Evolutionary conservation across 768 basidiomycete species (phyloP).

Genomic region (Leucogyrophana mollusca): DNA sequence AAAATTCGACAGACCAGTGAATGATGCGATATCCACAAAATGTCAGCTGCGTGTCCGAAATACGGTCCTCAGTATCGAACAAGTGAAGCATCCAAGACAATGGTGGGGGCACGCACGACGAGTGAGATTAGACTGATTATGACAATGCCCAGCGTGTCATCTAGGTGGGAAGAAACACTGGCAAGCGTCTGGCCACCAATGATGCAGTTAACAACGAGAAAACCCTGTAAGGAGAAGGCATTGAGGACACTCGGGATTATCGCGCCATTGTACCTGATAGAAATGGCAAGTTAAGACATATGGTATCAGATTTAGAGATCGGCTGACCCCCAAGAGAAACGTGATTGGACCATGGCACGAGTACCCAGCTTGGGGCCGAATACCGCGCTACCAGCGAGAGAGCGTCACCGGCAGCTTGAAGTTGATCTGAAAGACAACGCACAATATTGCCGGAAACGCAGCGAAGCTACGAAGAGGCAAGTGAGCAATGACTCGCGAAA

Average conservation of each 20-base stretch:
- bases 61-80: not conserved
- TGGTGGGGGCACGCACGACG: constrained; percentile 22
- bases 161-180: constrained; percentile 37
- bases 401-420: too few species aligned
- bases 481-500: constrained; percentile 4
- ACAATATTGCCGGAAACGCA: constrained; percentile 38
- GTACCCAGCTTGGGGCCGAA: constrained; percentile 56
- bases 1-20: constrained; percentile 40
- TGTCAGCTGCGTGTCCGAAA: constrained; percentile 39
- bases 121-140: constrained; percentile 31
- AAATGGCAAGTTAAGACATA: constrained; percentile 1
- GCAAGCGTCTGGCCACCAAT: constrained; percentile 63
- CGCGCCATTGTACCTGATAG: constrained; percentile 36
- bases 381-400: constrained; percentile 38
- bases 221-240: constrained; percentile 52
- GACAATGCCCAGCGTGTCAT: constrained; percentile 31
- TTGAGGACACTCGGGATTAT: constrained; percentile 45
- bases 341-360: constrained; percentile 55
- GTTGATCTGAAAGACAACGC: constrained; percentile 11
- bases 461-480: constrained; percentile 22
- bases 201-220: constrained; percentile 57
- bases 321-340: constrained; percentile 53
- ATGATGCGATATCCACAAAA: constrained; percentile 67
- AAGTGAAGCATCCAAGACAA: too few species aligned
- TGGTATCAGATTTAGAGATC: constrained; percentile 10